Evolutionary conservation across 306 rosid genomes (phyloP).

Genomic region (Quercus cerris): DNA sequence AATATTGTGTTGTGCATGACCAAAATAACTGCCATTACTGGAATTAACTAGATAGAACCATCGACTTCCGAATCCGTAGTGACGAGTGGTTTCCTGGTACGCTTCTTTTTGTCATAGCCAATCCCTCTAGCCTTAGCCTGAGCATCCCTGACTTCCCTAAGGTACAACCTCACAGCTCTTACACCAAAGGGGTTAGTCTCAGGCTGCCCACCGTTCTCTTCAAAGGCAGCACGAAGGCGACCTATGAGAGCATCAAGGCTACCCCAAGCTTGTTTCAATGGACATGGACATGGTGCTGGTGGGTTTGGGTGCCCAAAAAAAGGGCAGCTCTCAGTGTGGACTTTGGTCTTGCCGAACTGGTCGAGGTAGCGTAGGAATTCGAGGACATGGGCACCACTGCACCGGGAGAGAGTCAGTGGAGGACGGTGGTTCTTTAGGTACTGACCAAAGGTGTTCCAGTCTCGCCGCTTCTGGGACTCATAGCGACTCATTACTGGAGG

Average conservation of each 20-base stretch:
- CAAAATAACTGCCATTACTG: too few species aligned
- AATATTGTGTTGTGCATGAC: too few species aligned
- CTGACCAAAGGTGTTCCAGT: conserved; percentile 93
- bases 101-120: conserved; percentile 82
- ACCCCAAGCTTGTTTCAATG: conserved; percentile 86
- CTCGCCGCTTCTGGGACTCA: conserved; percentile 83
- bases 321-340: conserved; percentile 62
- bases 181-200: conserved; percentile 80
- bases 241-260: conserved; percentile 89
- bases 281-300: conserved; percentile 83
- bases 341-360: conserved; percentile 85
- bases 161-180: conserved; percentile 70
- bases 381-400: conserved; percentile 73
- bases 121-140: conserved; percentile 89
- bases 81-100: conserved; percentile 27
- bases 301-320: conserved; percentile 77
- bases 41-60: too few species aligned
- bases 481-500: conserved; percentile 46
- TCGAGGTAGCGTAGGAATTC: conserved; percentile 79
- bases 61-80: too few species aligned
- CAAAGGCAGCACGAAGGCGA: conserved; percentile 85
- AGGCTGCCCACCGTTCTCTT: conserved; percentile 88
- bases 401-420: conserved; percentile 60
- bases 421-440: conserved; percentile 87
- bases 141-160: conserved; percentile 72